Conservation (phyloP, 2,329 filamentous ascomycete genomes). For the Acephala macrosclerotiorum region DNA sequence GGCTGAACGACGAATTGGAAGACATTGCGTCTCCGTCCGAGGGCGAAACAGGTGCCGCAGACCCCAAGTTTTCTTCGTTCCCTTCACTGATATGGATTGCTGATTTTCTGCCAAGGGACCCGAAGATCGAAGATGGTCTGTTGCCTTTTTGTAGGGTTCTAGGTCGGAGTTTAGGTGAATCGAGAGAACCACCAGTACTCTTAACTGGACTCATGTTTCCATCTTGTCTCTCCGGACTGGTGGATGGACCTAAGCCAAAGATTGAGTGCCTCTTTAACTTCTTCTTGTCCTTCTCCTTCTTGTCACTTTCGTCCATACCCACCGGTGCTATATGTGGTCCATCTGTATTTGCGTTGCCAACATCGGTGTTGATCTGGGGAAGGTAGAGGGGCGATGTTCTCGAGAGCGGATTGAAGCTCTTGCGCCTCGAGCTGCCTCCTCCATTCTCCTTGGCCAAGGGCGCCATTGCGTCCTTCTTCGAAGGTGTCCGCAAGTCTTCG, state of each 20-base stretch:
- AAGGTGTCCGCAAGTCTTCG: not conserved
- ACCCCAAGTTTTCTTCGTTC: conserved; percentile 32
- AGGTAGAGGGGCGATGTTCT: conserved; percentile 33
- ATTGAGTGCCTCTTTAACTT: conserved; percentile 38
- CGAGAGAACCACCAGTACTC: conserved; percentile 28
- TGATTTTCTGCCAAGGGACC: conserved; percentile 44
- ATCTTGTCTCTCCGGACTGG: conserved; percentile 34
- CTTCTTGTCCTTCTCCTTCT: conserved; percentile 40
- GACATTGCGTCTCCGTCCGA: conserved; percentile 16
- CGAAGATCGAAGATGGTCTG: conserved; percentile 44
- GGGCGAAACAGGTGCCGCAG: conserved; percentile 38
- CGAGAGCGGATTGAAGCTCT: conserved; percentile 42
- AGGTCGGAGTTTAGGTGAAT: conserved; percentile 39
- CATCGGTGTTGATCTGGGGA: conserved; percentile 40
- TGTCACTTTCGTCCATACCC: conserved; percentile 29
- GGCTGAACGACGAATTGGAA: conserved; percentile 26
- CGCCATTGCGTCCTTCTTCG: conserved; percentile 36
- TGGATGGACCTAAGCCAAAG: conserved; percentile 37
- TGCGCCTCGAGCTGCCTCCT: conserved; percentile 33
- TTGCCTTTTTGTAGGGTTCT: conserved; percentile 41
- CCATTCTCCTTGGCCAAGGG: conserved; percentile 33
- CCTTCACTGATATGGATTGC: conserved; percentile 39
- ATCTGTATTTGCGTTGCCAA: conserved; percentile 20
- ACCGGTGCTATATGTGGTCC: not conserved
- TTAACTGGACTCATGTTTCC: conserved; percentile 33